Percentiles rank a stretch among this genome's conserved stretches.
Evolutionary conservation across 2,329 filamentous ascomycete genomes (phyloP).

Genomic region (Nothophaeocryptopus gaeumannii): DNA sequence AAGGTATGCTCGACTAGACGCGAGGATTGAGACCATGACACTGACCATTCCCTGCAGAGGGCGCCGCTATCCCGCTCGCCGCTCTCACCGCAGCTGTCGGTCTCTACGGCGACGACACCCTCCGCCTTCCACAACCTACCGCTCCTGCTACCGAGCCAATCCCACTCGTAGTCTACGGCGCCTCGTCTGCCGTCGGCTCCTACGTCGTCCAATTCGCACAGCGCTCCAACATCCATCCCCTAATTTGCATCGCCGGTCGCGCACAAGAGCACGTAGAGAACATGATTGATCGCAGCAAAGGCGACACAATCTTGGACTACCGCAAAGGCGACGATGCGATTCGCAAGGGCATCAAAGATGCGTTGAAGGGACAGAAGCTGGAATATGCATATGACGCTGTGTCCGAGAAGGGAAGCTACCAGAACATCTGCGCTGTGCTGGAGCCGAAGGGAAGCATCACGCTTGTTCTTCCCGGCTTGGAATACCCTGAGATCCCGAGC

Average conservation of each 20-base stretch:
- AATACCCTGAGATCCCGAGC: constrained; percentile 43
- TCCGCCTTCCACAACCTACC: constrained; percentile 45
- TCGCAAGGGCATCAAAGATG: constrained; percentile 32
- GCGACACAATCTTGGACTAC: constrained; percentile 61
- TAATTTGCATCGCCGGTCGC: constrained; percentile 59
- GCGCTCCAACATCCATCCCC: constrained; percentile 55
- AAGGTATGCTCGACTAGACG: constrained; percentile 39
- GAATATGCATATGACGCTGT: constrained; percentile 35
- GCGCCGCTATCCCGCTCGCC: constrained; percentile 47
- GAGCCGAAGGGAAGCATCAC: constrained; percentile 36
- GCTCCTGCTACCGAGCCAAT: constrained; percentile 28
- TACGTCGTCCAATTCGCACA: constrained; percentile 58
- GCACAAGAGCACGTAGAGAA: constrained; percentile 52
- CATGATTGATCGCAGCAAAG: constrained; percentile 53
- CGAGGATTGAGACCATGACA: not conserved
- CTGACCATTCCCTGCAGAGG: constrained; percentile 31
- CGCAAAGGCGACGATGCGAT: constrained; percentile 40
- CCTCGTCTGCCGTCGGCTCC: constrained; percentile 55
- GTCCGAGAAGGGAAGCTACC: constrained; percentile 31
- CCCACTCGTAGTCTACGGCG: constrained; percentile 50
- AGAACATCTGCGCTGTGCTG: constrained; percentile 40
- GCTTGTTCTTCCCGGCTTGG: constrained; percentile 36
- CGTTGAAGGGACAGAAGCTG: constrained; percentile 30
- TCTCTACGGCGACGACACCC: constrained; percentile 38
- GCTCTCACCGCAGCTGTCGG: constrained; percentile 48